Evolutionary conservation across 2,329 filamentous ascomycete species (phyloP).

Genomic region (Macroventuria anomochaeta): DNA sequence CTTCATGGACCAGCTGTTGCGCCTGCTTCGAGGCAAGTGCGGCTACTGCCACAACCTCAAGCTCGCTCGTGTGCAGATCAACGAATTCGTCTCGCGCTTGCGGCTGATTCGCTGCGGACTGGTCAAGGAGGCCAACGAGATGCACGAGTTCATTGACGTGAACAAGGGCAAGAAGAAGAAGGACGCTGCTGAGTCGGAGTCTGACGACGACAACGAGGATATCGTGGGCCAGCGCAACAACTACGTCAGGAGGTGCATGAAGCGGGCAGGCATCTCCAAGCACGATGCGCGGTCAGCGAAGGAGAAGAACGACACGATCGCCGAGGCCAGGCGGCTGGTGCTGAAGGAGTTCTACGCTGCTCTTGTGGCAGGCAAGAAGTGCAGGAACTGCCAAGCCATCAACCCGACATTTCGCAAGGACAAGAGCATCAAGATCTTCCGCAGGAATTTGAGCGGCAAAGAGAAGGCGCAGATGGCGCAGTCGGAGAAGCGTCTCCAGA

Average conservation of each 20-base stretch:
- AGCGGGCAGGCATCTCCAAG: slow-evolving; percentile 58
- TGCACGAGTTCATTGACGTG: slow-evolving; percentile 55
- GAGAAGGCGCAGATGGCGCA: slow-evolving; percentile 79
- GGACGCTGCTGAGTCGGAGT: slow-evolving; percentile 62
- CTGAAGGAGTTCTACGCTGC: slow-evolving; percentile 82
- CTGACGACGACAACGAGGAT: slow-evolving; percentile 65
- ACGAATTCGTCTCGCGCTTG: slow-evolving; percentile 82
- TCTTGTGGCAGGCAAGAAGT: slow-evolving; percentile 73
- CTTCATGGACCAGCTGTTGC: slow-evolving; percentile 90
- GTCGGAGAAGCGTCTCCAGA: slow-evolving; percentile 68
- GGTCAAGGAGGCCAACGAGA: slow-evolving; percentile 67
- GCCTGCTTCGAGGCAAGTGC: slow-evolving; percentile 85
- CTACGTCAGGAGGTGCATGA: slow-evolving; percentile 77
- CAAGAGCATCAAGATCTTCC: slow-evolving; percentile 90
- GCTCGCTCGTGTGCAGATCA: slow-evolving; percentile 76
- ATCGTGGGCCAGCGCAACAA: slow-evolving; percentile 64
- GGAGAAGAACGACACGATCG: slow-evolving; percentile 83
- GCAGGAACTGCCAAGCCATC: slow-evolving; percentile 64
- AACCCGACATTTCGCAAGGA: slow-evolving; percentile 84
- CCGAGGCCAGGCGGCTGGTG: slow-evolving; percentile 75
- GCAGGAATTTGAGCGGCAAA: slow-evolving; percentile 76
- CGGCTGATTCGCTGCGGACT: slow-evolving; percentile 85
- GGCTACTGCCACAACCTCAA: slow-evolving; percentile 89
- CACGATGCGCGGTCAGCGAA: slow-evolving; percentile 55
- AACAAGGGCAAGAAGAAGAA: slow-evolving; percentile 46